A percentile compares a stretch with the other conserved stretches of the same genome.
These are phyloP conservation scores for Eragrostis nindensis DNA, from an alignment of 176 grass and related monocot species.

Conservation along the genomic window DNA sequence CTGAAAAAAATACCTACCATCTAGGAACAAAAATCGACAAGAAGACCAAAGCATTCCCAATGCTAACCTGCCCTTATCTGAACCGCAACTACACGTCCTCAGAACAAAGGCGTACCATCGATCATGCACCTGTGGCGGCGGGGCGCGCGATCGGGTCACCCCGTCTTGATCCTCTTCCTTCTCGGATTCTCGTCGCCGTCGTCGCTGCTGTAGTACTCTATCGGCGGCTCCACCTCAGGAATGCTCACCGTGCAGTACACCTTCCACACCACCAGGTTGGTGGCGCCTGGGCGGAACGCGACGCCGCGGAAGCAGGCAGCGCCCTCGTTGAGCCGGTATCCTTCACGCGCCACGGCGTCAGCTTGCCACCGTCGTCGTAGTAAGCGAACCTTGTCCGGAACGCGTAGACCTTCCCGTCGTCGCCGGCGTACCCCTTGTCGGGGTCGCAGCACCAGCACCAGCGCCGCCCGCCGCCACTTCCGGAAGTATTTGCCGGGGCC, in stretches of 20 bases:
- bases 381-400: conserved; percentile 12
- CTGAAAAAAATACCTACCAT: too few relatives aligned
- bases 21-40: neutral
- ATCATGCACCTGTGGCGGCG: too few relatives aligned
- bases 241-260: neutral
- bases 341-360: conserved; percentile 30
- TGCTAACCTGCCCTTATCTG: neutral
- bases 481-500: neutral
- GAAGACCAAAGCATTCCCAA: neutral
- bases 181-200: neutral
- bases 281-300: conserved; percentile 6
- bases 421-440: conserved; percentile 4
- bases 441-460: neutral
- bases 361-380: neutral
- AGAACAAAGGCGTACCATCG: neutral
- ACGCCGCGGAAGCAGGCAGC: conserved; percentile 18
- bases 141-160: too few relatives aligned
- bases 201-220: neutral
- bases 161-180: too few relatives aligned
- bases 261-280: conserved; percentile 13
- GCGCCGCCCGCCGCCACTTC: neutral
- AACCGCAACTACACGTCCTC: neutral
- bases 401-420: conserved; percentile 9
- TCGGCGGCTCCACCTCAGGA: neutral
- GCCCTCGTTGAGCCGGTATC: conserved; percentile 29